A percentile compares a stretch with the other conserved stretches of the same genome.
phyloP scores from a whole-genome alignment of 2,329 filamentous ascomycete species.

The Cercospora sp. region DNA sequence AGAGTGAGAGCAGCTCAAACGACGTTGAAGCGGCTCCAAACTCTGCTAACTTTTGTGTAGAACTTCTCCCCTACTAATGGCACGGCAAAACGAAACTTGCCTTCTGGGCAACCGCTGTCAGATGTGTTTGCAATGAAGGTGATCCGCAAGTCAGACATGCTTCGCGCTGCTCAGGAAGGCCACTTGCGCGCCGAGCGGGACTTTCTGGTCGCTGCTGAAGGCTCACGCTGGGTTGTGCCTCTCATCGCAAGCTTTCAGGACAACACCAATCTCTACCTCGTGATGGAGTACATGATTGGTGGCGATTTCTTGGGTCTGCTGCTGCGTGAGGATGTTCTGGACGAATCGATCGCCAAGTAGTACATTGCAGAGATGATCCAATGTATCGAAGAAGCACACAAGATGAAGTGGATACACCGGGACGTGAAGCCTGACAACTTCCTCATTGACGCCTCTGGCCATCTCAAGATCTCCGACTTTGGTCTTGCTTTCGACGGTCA shows the following conservation, averaged over 20 bases:
- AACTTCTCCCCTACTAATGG: constrained; percentile 30
- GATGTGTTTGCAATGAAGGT: constrained; percentile 95
- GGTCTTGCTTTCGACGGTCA: constrained; percentile 93
- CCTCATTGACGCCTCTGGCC: constrained; percentile 80
- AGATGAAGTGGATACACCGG: constrained; percentile 85
- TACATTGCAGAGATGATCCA: constrained; percentile 96
- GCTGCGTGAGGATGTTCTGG: constrained; percentile 79
- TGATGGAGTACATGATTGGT: constrained; percentile 98
- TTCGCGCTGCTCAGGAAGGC: constrained; percentile 86
- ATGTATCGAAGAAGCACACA: constrained; percentile 89
- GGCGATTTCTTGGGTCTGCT: constrained; percentile 89
- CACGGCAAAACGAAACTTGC: constrained; percentile 31
- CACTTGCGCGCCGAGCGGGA: constrained; percentile 89
- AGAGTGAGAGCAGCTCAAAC: constrained; percentile 2
- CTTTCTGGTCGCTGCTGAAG: constrained; percentile 83
- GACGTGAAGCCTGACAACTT: constrained; percentile 99
- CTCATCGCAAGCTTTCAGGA: constrained; percentile 90
- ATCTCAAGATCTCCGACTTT: constrained; percentile 95
- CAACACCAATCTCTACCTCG: constrained; percentile 76
- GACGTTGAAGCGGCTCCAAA: background rate
- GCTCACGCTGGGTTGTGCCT: constrained; percentile 87
- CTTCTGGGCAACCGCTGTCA: constrained; percentile 41
- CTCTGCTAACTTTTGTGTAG: constrained; percentile 1
- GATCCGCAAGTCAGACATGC: constrained; percentile 90
- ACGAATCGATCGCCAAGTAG: constrained; percentile 75